Conservation (phyloP, 192 early-diverging fungal genomes). For the Umbelopsis isabellina region DNA sequence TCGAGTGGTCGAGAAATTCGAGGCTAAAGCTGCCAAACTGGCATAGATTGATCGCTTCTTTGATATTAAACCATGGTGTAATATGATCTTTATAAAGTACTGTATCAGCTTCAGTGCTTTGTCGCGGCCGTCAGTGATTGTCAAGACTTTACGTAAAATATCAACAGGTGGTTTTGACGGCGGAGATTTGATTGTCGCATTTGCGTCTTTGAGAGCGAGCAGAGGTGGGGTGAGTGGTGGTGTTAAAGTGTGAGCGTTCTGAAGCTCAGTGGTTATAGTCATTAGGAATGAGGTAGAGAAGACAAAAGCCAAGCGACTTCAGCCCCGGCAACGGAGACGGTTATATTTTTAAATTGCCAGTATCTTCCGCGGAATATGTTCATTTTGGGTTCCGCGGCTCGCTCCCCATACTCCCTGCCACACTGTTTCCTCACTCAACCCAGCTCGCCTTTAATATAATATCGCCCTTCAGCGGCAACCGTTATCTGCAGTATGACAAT, state of each 20-base stretch:
- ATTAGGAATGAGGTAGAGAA: constrained; percentile 1
- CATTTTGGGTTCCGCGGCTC: not conserved
- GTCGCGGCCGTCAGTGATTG: constrained; percentile 81
- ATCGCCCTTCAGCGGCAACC: too few relatives aligned
- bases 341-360: not conserved
- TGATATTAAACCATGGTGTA: constrained; percentile 48
- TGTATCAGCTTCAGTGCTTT: constrained; percentile 81
- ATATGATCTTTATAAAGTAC: constrained; percentile 74
- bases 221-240: constrained; percentile 14
- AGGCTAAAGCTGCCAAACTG: constrained; percentile 53
- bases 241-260: not conserved
- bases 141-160: constrained; percentile 64
- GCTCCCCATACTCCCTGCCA: not conserved
- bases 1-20: constrained; percentile 74
- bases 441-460: too few relatives aligned
- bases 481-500: too few relatives aligned
- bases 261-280: not conserved
- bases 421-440: not conserved
- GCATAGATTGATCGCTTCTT: constrained; percentile 21
- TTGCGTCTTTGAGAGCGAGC: not conserved
- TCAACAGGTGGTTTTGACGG: constrained; percentile 11
- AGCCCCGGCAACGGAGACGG: not conserved
- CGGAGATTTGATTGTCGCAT: not conserved
- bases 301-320: not conserved
- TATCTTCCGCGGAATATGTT: constrained; percentile 12